Percentiles rank a stretch among this genome's conserved stretches.
These are phyloP conservation scores for Tagetes erecta DNA, from an alignment of 129 eudicot species.

Conservation along the genomic window DNA sequence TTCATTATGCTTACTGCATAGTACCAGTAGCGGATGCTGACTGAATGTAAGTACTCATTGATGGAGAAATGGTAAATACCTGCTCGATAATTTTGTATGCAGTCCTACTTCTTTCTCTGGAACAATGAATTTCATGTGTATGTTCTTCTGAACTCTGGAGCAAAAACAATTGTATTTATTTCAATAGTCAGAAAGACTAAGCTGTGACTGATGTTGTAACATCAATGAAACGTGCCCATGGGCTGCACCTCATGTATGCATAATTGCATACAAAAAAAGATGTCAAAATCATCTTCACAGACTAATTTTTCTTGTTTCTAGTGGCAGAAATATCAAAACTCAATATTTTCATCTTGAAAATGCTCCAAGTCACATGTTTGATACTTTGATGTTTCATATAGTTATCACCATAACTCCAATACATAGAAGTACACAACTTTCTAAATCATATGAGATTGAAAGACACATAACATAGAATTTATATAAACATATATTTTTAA, in stretches of 20 bases:
- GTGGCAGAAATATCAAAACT: constrained; percentile 4
- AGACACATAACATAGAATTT: not conserved
- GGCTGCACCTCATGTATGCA: too few species aligned
- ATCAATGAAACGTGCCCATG: too few species aligned
- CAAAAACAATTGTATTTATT: too few species aligned
- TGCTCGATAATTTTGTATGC: constrained; percentile 76
- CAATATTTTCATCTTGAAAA: constrained; percentile 4
- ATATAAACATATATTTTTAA: not conserved
- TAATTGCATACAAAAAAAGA: too few species aligned
- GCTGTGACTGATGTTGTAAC: too few species aligned
- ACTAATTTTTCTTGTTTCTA: constrained; percentile 13
- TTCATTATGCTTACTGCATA: not conserved
- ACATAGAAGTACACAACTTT: not conserved
- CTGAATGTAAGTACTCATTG: not conserved
- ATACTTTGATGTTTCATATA: constrained; percentile 16
- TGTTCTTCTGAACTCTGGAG: too few species aligned
- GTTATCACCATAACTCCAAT: constrained; percentile 8
- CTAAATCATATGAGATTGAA: constrained; percentile 1
- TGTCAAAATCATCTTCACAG: too few species aligned
- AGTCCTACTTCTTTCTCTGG: constrained; percentile 92
- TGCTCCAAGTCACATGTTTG: constrained; percentile 16
- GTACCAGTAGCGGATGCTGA: constrained; percentile 10
- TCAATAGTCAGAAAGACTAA: too few species aligned
- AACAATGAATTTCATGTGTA: constrained; percentile 88
- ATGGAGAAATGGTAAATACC: constrained; percentile 47